phyloP scores from a whole-genome alignment of 148 eudicot species.

The Rheum nobile region DNA sequence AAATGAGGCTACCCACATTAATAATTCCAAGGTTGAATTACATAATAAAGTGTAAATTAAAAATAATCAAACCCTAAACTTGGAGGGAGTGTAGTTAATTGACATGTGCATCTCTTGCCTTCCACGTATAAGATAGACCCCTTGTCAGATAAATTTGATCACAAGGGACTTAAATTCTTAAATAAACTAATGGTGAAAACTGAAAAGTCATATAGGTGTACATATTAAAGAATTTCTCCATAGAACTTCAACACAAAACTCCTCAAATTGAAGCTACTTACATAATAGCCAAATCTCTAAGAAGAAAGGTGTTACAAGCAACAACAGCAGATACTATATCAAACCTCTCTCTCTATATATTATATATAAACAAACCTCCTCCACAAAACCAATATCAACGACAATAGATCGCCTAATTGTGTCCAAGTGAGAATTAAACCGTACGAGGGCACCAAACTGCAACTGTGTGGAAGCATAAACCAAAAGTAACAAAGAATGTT shows the following conservation, averaged over 20 bases:
- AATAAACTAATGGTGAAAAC: neutral
- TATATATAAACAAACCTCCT: neutral
- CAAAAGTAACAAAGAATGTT: constrained; percentile 3
- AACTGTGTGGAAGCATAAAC: neutral
- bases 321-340: neutral
- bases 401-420: neutral
- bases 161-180: neutral
- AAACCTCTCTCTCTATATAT: constrained; percentile 1
- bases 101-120: no score
- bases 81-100: no score
- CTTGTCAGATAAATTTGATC: neutral
- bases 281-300: no score
- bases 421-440: neutral
- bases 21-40: no score
- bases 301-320: neutral
- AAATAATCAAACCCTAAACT: no score
- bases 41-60: no score
- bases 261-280: neutral
- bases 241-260: neutral
- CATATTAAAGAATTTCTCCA: neutral
- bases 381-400: constrained; percentile 1
- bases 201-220: neutral
- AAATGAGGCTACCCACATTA: no score
- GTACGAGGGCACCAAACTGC: neutral
- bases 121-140: no score